Base-by-base conservation (phyloP, 2,329 filamentous ascomycete genomes). In the Ilyonectria sp. region DNA sequence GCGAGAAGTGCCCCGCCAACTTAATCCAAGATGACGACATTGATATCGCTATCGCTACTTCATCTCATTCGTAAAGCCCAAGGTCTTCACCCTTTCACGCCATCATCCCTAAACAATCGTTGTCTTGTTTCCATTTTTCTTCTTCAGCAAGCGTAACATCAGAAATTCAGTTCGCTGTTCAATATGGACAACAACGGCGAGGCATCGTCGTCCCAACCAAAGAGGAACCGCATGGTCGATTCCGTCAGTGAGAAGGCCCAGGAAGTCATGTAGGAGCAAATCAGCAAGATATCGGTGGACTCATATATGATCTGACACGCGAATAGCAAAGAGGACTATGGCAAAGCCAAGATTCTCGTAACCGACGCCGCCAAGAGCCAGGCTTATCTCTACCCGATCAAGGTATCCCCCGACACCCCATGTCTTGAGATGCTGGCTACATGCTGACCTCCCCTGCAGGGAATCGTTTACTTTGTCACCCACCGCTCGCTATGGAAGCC, bases 361-460 rank as follows among this genome's bases (percentile, higher is more conserved):
- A 82, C 86, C 46, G 90, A 94, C 75, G 93, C 94, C 35, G 89
- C 91, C 58, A 89, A 86, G 74, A 97, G 94, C 70, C 89, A 90
- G 56, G 90, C 94, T 26, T 97, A 96, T 78, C 81, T 97, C 70
- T 98, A 97, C 81, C 95, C 95, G 29, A 86, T 98, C 81, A 94
- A 88, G 84, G 86, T 87, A 78, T 35, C 21, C 19, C 17, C 50
- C 21, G 43, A 55, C 10, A 44, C 29, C n/a, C 35, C 26, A 46
- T 64, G 44, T 44, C 49, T 47, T 43, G 17, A 17, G 9, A 13
- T 35, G 60, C 52, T 11, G 19, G 23, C 44, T 61, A 64, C 73
- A 35, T 43, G 43, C 60, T 70, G 59, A 70, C 68, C 33, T 69
- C 57, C 54, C 3, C 57, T 10, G n/a, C 73, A 88, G 86, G 89